Evolutionary conservation across 2,329 filamentous ascomycete genomes (phyloP).

Genomic region (Harringtonia lauricola): DNA sequence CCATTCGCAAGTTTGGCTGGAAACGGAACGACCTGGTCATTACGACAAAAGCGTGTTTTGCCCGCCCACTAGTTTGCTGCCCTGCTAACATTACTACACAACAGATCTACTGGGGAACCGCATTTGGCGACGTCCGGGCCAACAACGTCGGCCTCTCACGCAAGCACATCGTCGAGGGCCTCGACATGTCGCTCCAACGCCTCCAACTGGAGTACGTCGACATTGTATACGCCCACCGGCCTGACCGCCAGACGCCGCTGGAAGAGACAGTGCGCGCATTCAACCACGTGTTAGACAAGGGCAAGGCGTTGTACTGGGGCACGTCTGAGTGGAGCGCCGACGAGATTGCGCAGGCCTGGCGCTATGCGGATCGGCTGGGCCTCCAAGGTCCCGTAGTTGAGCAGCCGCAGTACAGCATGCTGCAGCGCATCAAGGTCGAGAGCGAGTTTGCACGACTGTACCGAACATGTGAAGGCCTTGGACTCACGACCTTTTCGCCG

Average conservation of each 20-base stretch:
- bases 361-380: slow-evolving; percentile 44
- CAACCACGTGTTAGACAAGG: slow-evolving; percentile 57
- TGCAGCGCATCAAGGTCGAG: slow-evolving; percentile 45
- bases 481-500: slow-evolving; percentile 40
- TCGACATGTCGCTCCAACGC: slow-evolving; percentile 44
- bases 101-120: slow-evolving; percentile 48
- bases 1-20: slow-evolving; percentile 41
- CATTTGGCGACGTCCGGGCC: slow-evolving; percentile 45
- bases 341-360: slow-evolving; percentile 54
- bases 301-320: slow-evolving; percentile 62
- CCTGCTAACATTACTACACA: too few species aligned
- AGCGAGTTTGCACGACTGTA: slow-evolving; percentile 49
- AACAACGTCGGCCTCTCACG: slow-evolving; percentile 50
- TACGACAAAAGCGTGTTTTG: slow-evolving; percentile 39
- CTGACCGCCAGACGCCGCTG: slow-evolving; percentile 57
- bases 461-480: too few species aligned
- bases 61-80: too few species aligned
- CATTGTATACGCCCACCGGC: slow-evolving; percentile 58
- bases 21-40: slow-evolving; percentile 43
- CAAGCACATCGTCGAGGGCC: slow-evolving; percentile 51
- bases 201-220: slow-evolving; percentile 53
- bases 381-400: slow-evolving; percentile 55
- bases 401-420: slow-evolving; percentile 58
- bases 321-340: slow-evolving; percentile 61
- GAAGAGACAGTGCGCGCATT: slow-evolving; percentile 61